Base-by-base conservation (phyloP, 2,329 filamentous ascomycete species). In the Pseudogymnoascus pannorum region DNA sequence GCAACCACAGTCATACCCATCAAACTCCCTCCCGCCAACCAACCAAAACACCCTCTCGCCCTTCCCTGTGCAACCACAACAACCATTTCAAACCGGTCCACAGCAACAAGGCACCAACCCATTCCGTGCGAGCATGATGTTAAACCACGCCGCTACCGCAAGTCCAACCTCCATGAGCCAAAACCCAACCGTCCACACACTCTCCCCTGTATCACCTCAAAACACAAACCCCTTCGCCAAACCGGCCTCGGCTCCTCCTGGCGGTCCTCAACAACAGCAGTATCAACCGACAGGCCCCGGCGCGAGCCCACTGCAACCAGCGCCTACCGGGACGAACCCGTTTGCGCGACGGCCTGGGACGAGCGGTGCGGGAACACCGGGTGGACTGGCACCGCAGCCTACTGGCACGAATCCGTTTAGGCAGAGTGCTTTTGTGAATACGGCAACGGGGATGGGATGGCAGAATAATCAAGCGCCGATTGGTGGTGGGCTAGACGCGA, bases 321-420 rank as follows among this genome's bases (percentile, higher is more conserved):
- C 84, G 65, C 78, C 80, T n/a, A 88, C 87, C 12, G 87, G 87
- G 54, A 89, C 87, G 1, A 91, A 90, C 68, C 87, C 87, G 0
- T 90, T 90, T 69, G 82, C 86, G 18, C 82, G 85, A 51, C 80
- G 78, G 54, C 66, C 69, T 22, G 60, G 64, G 8, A 60, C 69
- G 60, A 66, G 66, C 58, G n/a, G 65, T 29, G 68, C 70, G 29
- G 67, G 68, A 59, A 70, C 69, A 5, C 75, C 74, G 33, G 74
- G 73, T 9, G 72, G 81, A 57, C 76, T 94, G 4, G 81, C 82
- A 60, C 85, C 91, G 2, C 91, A 93, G 69, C 83, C 88, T 1
- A 97, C 92, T 0, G 92, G 92, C 7, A 97, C 92, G 2, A 99
- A 99, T 70, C 94, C 94, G 0, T 97, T 97, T 81, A 84, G 94